Conservation (phyloP, 108 stramenopile species). For the Schizochytrium sp. region DNA sequence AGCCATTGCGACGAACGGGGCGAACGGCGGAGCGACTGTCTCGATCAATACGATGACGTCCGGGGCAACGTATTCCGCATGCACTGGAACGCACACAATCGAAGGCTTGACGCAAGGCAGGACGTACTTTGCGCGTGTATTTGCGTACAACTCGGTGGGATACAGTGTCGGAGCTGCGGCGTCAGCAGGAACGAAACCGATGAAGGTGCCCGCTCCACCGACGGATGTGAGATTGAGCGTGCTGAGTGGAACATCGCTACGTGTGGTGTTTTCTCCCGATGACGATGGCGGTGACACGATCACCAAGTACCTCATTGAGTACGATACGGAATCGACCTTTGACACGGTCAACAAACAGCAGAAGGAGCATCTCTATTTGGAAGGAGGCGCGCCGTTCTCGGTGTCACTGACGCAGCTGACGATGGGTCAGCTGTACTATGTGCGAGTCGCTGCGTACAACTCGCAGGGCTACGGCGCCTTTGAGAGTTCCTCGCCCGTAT, state of each 20-base stretch:
- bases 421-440: constrained; percentile 58
- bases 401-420: constrained; percentile 54
- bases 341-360: constrained; percentile 10
- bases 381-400: constrained; percentile 66
- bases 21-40: not conserved
- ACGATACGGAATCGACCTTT: constrained; percentile 51
- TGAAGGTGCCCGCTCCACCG: constrained; percentile 60
- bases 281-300: constrained; percentile 71
- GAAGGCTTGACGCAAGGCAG: constrained; percentile 58
- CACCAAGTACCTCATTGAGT: constrained; percentile 62
- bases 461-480: constrained; percentile 59
- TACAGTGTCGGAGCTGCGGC: constrained; percentile 39
- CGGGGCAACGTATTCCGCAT: constrained; percentile 46
- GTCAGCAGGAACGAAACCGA: constrained; percentile 39
- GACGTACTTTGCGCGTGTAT: constrained; percentile 66
- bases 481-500: constrained; percentile 57
- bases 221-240: constrained; percentile 61
- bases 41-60: constrained; percentile 32
- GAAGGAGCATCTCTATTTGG: constrained; percentile 44
- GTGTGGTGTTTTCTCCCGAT: constrained; percentile 59
- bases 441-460: constrained; percentile 65
- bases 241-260: constrained; percentile 53
- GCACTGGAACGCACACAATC: constrained; percentile 48
- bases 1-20: not conserved
- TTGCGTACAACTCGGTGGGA: constrained; percentile 62